Conservation (phyloP, 305 asterid genomes). For the Euphrasia arctica region DNA sequence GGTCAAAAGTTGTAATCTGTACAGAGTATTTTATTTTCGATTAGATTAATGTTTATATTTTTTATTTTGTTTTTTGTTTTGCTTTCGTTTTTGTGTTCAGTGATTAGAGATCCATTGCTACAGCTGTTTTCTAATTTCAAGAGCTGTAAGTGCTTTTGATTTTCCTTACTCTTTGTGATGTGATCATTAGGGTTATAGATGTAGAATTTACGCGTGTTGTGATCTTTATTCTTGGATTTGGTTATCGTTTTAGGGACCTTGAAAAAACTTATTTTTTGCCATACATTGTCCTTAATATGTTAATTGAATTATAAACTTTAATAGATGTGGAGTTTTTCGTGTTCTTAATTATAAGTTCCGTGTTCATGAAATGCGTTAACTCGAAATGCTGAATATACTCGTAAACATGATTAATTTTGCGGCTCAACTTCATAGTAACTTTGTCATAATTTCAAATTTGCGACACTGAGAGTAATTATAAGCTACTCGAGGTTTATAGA, state of each 20-base stretch:
- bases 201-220: no score
- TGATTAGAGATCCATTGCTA: constrained; percentile 11
- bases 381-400: neutral
- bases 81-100: constrained; percentile 9
- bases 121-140: constrained; percentile 23
- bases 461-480: no score
- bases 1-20: constrained; percentile 4
- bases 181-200: constrained; percentile 17
- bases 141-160: constrained; percentile 12
- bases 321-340: constrained; percentile 11
- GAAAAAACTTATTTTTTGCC: neutral
- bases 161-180: neutral
- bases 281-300: neutral
- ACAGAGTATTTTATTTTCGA: constrained; percentile 7
- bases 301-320: constrained; percentile 1
- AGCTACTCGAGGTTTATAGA: no score
- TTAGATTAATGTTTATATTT: neutral
- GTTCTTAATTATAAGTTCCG: neutral
- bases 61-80: neutral
- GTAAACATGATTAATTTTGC: no score
- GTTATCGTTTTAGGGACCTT: no score
- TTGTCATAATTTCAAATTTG: no score
- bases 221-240: no score
- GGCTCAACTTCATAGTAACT: neutral
- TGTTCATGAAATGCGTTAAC: constrained; percentile 14